Percentiles rank a stretch among this genome's conserved stretches.
Evolutionary conservation across 257 asterid species (phyloP).

Genomic region (Phtheirospermum japonicum): DNA sequence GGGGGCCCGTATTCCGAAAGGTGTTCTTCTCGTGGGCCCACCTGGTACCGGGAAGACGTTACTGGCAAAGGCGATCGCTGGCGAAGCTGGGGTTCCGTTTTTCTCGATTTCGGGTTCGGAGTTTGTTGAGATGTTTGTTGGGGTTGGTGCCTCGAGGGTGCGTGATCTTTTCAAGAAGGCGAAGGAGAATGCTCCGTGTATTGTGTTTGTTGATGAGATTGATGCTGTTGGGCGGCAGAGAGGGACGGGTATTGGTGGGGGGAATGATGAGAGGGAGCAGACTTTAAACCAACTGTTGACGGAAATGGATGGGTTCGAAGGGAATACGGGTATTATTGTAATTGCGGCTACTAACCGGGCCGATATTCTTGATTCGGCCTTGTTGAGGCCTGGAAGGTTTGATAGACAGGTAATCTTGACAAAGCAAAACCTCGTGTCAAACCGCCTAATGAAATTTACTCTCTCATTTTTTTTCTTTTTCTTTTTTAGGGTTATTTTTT

Average conservation of each 20-base stretch:
- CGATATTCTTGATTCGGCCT: conserved; percentile 94
- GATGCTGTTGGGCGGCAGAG: conserved; percentile 99
- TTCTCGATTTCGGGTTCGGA: conserved; percentile 98
- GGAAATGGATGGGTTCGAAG: conserved; percentile 98
- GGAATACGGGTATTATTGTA: conserved; percentile 94
- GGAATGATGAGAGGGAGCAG: conserved; percentile 97
- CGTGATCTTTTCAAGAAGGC: conserved; percentile 99
- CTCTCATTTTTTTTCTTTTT: too few relatives aligned
- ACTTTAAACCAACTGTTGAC: conserved; percentile 91
- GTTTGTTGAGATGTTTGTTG: conserved; percentile 99
- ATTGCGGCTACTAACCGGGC: conserved; percentile 98
- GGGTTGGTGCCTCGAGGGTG: conserved; percentile 97
- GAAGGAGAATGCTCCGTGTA: conserved; percentile 97
- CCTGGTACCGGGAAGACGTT: conserved; percentile 98
- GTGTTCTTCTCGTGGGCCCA: conserved; percentile 97
- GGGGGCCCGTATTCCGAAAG: conserved; percentile 98
- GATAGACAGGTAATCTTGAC: conserved; percentile 94
- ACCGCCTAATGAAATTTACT: too few relatives aligned
- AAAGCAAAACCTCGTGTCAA: too few relatives aligned
- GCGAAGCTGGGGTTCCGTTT: conserved; percentile 98
- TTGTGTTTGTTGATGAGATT: conserved; percentile 96
- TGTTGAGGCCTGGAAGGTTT: conserved; percentile 93
- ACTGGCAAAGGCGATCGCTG: conserved; percentile 97
- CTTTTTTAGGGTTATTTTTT: too few relatives aligned
- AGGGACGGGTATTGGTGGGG: conserved; percentile 99